Percentiles rank a stretch among this genome's conserved stretches.
phyloP scores from a whole-genome alignment of 2,329 filamentous ascomycete species.

The Septoria petroselini region DNA sequence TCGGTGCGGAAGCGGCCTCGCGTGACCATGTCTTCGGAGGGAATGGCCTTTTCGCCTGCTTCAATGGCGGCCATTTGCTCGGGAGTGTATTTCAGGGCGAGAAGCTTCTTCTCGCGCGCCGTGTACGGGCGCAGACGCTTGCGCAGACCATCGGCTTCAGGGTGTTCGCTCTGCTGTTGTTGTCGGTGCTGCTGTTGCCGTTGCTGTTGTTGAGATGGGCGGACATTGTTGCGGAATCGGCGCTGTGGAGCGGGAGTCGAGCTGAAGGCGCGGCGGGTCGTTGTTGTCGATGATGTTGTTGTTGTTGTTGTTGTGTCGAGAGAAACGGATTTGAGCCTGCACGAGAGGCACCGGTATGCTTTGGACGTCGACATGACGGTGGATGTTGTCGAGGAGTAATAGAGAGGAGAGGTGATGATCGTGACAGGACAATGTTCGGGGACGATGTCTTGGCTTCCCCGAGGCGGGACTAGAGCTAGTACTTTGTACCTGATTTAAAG shows the following conservation, averaged over 20 bases:
- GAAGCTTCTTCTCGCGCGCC: conserved; percentile 59
- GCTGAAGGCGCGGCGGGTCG: conserved; percentile 42
- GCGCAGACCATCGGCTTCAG: conserved; percentile 22
- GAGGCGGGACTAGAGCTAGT: no score
- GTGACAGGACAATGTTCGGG: conserved; percentile 4
- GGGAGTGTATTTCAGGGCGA: conserved; percentile 69
- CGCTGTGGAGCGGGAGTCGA: conserved; percentile 40
- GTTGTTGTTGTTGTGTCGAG: conserved; percentile 16
- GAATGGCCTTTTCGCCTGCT: conserved; percentile 74
- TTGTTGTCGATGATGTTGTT: no score
- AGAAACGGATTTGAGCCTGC: conserved; percentile 28
- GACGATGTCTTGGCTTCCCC: conserved; percentile 12
- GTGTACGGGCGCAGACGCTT: conserved; percentile 54
- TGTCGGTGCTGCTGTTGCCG: conserved; percentile 24
- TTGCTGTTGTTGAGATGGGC: conserved; percentile 28
- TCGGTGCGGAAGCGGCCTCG: conserved; percentile 72
- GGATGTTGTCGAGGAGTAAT: neutral
- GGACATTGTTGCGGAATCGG: conserved; percentile 33
- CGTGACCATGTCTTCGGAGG: conserved; percentile 67
- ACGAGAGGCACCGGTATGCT: conserved; percentile 37
- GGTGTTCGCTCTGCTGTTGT: neutral
- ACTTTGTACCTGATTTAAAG: no score
- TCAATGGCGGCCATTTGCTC: conserved; percentile 79
- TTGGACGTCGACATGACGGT: conserved; percentile 28
- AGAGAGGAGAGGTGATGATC: neutral